A percentile compares a stretch with the other conserved stretches of the same genome.
Conservation (phyloP, 2,329 filamentous ascomycete genomes). For the Fusarium liriodendri region DNA sequence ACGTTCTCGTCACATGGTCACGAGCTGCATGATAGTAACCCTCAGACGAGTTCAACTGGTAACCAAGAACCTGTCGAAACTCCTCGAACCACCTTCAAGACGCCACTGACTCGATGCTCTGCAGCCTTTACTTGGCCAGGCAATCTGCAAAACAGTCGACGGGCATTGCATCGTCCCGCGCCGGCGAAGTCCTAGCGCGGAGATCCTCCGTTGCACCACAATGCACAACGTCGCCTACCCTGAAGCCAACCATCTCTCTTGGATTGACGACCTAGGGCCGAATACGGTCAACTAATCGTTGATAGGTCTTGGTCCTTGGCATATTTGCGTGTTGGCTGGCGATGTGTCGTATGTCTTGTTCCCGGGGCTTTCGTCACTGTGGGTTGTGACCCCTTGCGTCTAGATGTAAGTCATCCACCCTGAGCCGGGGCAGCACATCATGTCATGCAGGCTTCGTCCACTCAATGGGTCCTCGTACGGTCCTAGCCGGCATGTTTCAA, state of each 20-base stretch:
- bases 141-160: not conserved
- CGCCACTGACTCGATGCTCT: not conserved
- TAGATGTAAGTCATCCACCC: slow-evolving; percentile 12
- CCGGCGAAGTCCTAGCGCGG: slow-evolving; percentile 1
- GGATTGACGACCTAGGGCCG: not conserved
- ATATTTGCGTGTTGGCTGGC: not conserved
- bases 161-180: slow-evolving; percentile 4
- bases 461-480: not conserved
- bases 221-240: not conserved
- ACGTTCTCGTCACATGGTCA: not conserved
- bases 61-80: not conserved
- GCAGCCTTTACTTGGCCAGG: not conserved
- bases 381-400: not conserved
- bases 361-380: slow-evolving; percentile 6
- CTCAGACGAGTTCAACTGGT: not conserved
- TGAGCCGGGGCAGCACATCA: not conserved
- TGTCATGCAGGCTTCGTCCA: not conserved
- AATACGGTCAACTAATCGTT: not conserved
- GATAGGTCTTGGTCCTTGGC: not conserved
- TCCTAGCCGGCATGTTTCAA: not conserved
- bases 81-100: not conserved
- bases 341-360: not conserved
- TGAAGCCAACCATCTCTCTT: not conserved
- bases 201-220: not conserved
- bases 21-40: not conserved